Conservation (phyloP, 2,329 filamentous ascomycete genomes). For the Alternaria arbusti region DNA sequence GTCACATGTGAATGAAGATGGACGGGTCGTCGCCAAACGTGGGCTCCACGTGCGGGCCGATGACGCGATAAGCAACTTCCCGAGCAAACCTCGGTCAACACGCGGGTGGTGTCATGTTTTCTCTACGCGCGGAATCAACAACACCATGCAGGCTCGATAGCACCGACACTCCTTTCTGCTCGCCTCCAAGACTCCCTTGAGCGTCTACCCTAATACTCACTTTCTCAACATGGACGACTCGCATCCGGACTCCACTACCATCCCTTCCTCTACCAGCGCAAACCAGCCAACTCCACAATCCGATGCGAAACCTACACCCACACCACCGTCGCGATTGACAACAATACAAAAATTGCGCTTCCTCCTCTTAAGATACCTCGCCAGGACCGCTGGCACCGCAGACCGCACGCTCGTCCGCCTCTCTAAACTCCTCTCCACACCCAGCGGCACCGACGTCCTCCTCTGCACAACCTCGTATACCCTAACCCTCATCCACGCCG, state of each 20-base stretch:
- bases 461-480: slow-evolving; percentile 55
- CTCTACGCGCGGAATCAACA: neutral
- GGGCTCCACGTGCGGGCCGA: slow-evolving; percentile 6
- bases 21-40: neutral
- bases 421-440: slow-evolving; percentile 48
- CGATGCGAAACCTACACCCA: slow-evolving; percentile 12
- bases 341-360: slow-evolving; percentile 21
- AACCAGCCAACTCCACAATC: slow-evolving; percentile 10
- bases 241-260: slow-evolving; percentile 28
- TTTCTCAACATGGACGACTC: slow-evolving; percentile 21
- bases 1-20: slow-evolving; percentile 15
- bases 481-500: slow-evolving; percentile 50
- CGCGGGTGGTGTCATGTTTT: slow-evolving; percentile 2
- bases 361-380: slow-evolving; percentile 24
- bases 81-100: slow-evolving; percentile 15
- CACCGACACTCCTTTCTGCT: neutral
- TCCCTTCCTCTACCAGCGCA: slow-evolving; percentile 22
- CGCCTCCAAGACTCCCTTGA: neutral
- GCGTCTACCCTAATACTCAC: neutral
- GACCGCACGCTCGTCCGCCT: slow-evolving; percentile 46
- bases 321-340: slow-evolving; percentile 7
- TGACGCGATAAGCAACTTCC: slow-evolving; percentile 9
- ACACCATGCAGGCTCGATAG: slow-evolving; percentile 7
- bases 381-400: slow-evolving; percentile 27
- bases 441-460: slow-evolving; percentile 49